Evolutionary conservation across 208 protist genomes (phyloP), one percentile per base, ranked within the genome.

Genomic region (Porcisia deanei): DNA sequence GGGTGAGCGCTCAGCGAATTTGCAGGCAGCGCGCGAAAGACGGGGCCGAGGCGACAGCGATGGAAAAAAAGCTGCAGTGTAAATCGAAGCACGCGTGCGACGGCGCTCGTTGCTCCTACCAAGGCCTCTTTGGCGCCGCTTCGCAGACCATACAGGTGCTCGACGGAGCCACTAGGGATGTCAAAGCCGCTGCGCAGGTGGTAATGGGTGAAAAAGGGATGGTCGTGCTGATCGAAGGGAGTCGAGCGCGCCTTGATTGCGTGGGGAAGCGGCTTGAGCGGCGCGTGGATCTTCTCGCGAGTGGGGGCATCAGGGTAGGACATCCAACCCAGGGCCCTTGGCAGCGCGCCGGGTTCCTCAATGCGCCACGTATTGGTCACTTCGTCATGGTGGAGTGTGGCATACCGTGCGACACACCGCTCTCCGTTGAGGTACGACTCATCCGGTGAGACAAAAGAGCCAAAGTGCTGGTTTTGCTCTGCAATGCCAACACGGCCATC

Each of bases 391-490:
- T 59, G 25, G 25, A 95, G 82, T 37, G 79, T 47, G 20, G 88
- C 71, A 72, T 85, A 89, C 34, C 88, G 88, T 22, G 77, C 84
- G 3, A 95, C 85, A 66, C 91, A 95, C 57, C 82, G 79, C 80
- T 92, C 84, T 25, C 88, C 88, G 58, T 87, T 79, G 57, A 88
- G 82, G 80, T 93, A 92, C 58, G 80, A 69, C 37, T 83, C 81
- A 49, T 64, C 63, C 3, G 88, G 85, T 1, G 84, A 92, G 37
- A 81, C 75, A 70, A 92, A 93, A 39, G 64, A 52, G 18, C 77
- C 75, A 75, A 92, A 93, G 67, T 71, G 81, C 55, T 92, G 84
- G 74, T 95, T 95, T 79, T 95, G 91, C 84, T 95, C 91, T 7
- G 85, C 86, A 39, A 93, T 87, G 39, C 91, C 91, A 39, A 95